phyloP scores from a whole-genome alignment of 2,329 filamentous ascomycete genomes.

The Aspergillaceae sp. region DNA sequence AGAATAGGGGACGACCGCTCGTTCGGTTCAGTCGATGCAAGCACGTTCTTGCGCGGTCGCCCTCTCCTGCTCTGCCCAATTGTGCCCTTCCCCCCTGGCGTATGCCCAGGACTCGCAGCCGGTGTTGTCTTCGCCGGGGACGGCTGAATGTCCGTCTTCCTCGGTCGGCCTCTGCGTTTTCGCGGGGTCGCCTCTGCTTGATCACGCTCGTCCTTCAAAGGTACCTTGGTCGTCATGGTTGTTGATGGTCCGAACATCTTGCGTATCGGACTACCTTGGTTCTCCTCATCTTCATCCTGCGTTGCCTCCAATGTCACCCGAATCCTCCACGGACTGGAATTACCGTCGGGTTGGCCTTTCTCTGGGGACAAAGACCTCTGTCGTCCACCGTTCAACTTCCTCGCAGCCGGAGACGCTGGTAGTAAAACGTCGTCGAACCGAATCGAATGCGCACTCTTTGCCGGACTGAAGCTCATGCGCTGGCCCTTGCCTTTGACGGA shows the following conservation, averaged over 20 bases:
- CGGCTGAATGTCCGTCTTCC: constrained; percentile 29
- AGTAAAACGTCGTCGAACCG: constrained; percentile 35
- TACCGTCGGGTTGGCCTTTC: constrained; percentile 28
- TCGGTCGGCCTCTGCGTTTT: constrained; percentile 34
- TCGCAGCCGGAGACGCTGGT: constrained; percentile 28
- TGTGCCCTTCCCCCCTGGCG: constrained; percentile 20
- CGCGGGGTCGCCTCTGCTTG: constrained; percentile 30
- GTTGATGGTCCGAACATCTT: constrained; percentile 22
- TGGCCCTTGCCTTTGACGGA: constrained; percentile 20
- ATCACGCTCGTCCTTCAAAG: constrained; percentile 31
- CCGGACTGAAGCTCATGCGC: constrained; percentile 28
- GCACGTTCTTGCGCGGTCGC: constrained; percentile 30
- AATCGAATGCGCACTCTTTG: constrained; percentile 32
- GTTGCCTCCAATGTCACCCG: constrained; percentile 41
- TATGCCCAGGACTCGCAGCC: constrained; percentile 23
- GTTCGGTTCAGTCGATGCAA: constrained; percentile 11
- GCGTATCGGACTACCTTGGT: constrained; percentile 21
- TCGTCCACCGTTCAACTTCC: constrained; percentile 19
- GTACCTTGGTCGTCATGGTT: constrained; percentile 33
- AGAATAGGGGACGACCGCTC: not conserved
- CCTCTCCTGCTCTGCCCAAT: constrained; percentile 29
- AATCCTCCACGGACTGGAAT: constrained; percentile 41
- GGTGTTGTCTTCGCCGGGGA: constrained; percentile 27
- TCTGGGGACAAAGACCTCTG: constrained; percentile 27
- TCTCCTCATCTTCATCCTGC: constrained; percentile 30